phyloP scores from a whole-genome alignment of 768 basidiomycete genomes.

The Tricholomella constricta region DNA sequence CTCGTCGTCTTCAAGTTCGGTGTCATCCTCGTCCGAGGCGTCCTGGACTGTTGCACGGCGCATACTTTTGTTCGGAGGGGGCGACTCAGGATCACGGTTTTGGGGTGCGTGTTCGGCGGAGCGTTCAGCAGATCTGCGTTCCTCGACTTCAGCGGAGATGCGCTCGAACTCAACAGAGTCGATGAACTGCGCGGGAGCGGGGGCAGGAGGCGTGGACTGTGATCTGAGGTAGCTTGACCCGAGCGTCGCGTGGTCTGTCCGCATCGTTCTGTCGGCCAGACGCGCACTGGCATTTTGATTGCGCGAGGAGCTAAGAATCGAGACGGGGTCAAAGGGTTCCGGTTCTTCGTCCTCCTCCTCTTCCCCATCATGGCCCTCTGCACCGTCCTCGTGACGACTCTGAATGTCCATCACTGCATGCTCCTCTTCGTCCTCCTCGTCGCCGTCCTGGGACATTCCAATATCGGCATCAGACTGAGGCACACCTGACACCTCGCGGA shows the following conservation, averaged over 20 bases:
- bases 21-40: slow-evolving; percentile 13
- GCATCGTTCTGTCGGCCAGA: slow-evolving; percentile 46
- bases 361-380: slow-evolving; percentile 19
- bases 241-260: slow-evolving; percentile 55
- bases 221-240: slow-evolving; percentile 38
- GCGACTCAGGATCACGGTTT: too few relatives aligned
- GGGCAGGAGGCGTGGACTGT: slow-evolving; percentile 8
- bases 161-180: slow-evolving; percentile 60
- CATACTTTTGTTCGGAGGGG: background rate
- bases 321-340: slow-evolving; percentile 38
- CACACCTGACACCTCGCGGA: slow-evolving; percentile 42
- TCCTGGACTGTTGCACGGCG: slow-evolving; percentile 16
- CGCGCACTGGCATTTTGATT: slow-evolving; percentile 14
- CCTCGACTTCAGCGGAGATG: slow-evolving; percentile 62
- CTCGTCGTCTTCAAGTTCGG: background rate
- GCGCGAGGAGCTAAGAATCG: slow-evolving; percentile 33
- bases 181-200: slow-evolving; percentile 40
- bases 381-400: slow-evolving; percentile 17
- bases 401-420: slow-evolving; percentile 22
- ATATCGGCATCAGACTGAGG: slow-evolving; percentile 31
- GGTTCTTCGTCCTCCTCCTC: slow-evolving; percentile 31
- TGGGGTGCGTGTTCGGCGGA: background rate
- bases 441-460: slow-evolving; percentile 36
- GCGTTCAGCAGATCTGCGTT: slow-evolving; percentile 15
- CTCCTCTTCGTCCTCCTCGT: slow-evolving; percentile 28